Evolutionary conservation across 345 rosid genomes (phyloP), one percentile per base, ranked within the genome.

Genomic region (Iberis pinnata): DNA sequence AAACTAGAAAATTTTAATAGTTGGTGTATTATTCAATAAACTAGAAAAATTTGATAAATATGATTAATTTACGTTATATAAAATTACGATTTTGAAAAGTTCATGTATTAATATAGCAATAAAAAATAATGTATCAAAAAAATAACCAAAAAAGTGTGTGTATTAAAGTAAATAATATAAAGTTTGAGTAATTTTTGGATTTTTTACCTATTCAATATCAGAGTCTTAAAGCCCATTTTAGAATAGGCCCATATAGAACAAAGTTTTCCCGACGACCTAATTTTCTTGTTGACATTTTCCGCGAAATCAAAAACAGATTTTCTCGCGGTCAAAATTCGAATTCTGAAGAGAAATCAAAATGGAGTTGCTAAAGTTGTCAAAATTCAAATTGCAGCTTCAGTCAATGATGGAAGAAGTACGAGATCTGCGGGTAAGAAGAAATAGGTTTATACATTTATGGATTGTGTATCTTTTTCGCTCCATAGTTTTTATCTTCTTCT

Each of bases 331-430:
- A 13, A 59, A 58, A 51, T 60, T 54, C 39, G 57, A 43, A 61
- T 12, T 35, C 35, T 2, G 68, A 22, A 43, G 31, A 39, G 63
- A 44, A 46, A 51, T 53, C 64, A 63, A 70, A 88, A 29, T 84
- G 96, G 96, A 88, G 75, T 35, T 84, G 71, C 84, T 84, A n/a
- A 84, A 73, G 65, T 42, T 88, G 12, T 82, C 90, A 47, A 88
- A 79, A 70, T 88, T 84, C 78, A 84, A 68, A 63, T 78, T 84
- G 73, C 88, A 77, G 70, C 90, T 88, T 64, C 84, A 70, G 24
- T 74, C 88, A 45, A 61, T 84, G 53, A 61, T 75, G 65, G 50
- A 76, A 44, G 90, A 88, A 70, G 75, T 68, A 43, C 80, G 87
- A 59, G 81, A 77, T 67, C 80, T 80, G 48, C 72, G 81, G 53